Evolutionary conservation across 2,329 filamentous ascomycete species (phyloP).

Genomic region (Shiraia bambusicola): DNA sequence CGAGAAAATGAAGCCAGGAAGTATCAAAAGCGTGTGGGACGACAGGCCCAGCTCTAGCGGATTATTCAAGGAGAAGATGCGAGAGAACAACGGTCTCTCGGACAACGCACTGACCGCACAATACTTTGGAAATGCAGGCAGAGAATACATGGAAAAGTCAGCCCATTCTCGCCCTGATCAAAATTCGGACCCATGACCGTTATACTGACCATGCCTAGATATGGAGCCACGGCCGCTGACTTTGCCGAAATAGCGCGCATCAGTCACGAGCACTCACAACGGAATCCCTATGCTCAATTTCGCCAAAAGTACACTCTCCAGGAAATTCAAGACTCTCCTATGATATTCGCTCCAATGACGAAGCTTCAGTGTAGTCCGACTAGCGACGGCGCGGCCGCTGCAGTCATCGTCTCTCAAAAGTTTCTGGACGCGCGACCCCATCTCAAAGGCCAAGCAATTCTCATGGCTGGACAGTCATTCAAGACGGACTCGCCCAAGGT

Average conservation of each 20-base stretch:
- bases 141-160: constrained; percentile 95
- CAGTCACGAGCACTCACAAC: constrained; percentile 84
- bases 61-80: constrained; percentile 76
- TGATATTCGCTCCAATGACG: constrained; percentile 82
- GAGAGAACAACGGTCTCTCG: constrained; percentile 72
- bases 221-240: constrained; percentile 78
- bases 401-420: constrained; percentile 81
- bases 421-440: constrained; percentile 85
- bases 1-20: constrained; percentile 94
- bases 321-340: constrained; percentile 72
- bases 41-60: constrained; percentile 79
- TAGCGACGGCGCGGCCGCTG: constrained; percentile 85
- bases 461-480: constrained; percentile 82
- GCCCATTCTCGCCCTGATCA: no score
- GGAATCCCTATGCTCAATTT: constrained; percentile 96
- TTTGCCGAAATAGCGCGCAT: constrained; percentile 91
- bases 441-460: constrained; percentile 74
- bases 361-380: constrained; percentile 97
- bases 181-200: no score
- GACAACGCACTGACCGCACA: constrained; percentile 84
- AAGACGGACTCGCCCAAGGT: constrained; percentile 78
- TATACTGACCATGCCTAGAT: no score
- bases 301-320: constrained; percentile 83
- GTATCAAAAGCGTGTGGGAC: constrained; percentile 75
- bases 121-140: constrained; percentile 90